Base-by-base conservation (phyloP, 176 grass and related monocot species). In the Musa schizocarpa region DNA sequence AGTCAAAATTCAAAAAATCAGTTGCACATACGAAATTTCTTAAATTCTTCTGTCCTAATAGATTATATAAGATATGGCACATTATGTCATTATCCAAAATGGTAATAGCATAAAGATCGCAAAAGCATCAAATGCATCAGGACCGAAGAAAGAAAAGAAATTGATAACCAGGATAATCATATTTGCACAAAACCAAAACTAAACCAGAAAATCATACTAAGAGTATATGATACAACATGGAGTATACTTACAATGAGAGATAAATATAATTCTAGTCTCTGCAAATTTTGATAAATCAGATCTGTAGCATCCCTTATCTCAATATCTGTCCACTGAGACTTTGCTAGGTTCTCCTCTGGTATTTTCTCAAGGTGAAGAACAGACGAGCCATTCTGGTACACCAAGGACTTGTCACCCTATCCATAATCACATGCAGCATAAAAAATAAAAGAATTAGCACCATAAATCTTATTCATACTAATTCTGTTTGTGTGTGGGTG, bases 211-310 rank as follows among this genome's bases (percentile, higher is more conserved):
- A 11, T 4, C 23, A 21, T 29, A 43, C 34, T 43, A 43, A 6
- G 8, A 67, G 2, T 29, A 26, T 23, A 12, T 50, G 9, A 8
- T n/a, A n/a, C 34, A 43, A 43, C 34, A 43, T 43, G 43, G 11
- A n/a, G 34, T 51, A 13, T 20, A 70, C 68, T 70, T 70, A 70
- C 68, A 50, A 50, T 81, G 74, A 80, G 80, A 74, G 80, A 81
- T 74, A 93, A 53, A 53, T 89, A 85, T 24, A 25, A 80, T 84
- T 89, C 83, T 64, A 98, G 80, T 74, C 77, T 85, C 76, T 93
- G 72, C 50, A 98, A 79, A 82, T 98, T 98, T 85, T 89, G 63
- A 83, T 89, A 88, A 24, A 93, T 83, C 79, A 98, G 78, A 70
- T 56, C 80, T 72, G 79, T 87, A 74, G 88, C 86, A 85, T 90